These are phyloP conservation scores for Dictyostelium capitatum DNA, from an alignment of 78 protist species.

Conservation along the genomic window DNA sequence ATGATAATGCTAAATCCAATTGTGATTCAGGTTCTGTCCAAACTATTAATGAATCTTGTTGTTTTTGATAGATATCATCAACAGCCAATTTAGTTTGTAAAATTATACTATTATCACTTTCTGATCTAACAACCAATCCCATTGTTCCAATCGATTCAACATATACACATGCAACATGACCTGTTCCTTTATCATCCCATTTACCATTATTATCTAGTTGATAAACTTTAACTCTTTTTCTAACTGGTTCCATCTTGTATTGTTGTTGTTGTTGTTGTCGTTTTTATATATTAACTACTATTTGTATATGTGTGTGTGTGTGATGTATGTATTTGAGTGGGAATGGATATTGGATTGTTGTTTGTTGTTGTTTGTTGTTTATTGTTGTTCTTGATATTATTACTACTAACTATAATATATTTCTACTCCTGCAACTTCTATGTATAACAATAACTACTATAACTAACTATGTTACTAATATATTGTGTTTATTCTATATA, in stretches of 20 bases:
- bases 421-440: too few relatives aligned
- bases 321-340: background rate
- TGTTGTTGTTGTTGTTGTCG: too few relatives aligned
- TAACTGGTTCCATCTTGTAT: slow-evolving; percentile 23
- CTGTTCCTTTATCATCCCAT: slow-evolving; percentile 86
- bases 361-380: too few relatives aligned
- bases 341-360: too few relatives aligned
- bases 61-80: slow-evolving; percentile 73
- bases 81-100: slow-evolving; percentile 40
- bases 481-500: too few relatives aligned
- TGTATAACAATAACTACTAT: too few relatives aligned
- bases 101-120: slow-evolving; percentile 43
- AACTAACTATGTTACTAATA: too few relatives aligned
- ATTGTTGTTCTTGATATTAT: too few relatives aligned
- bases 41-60: slow-evolving; percentile 87
- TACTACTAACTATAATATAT: too few relatives aligned
- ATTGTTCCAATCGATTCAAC: slow-evolving; percentile 15
- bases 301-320: too few relatives aligned
- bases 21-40: slow-evolving; percentile 90
- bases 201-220: slow-evolving; percentile 60
- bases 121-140: slow-evolving; percentile 67
- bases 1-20: slow-evolving; percentile 88
- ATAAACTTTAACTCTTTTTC: slow-evolving; percentile 75
- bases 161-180: slow-evolving; percentile 64
- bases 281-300: background rate